Percentiles rank a stretch among this genome's conserved stretches.
phyloP scores from a whole-genome alignment of 129 eudicot species.

The Centrapalus pauciflorus region DNA sequence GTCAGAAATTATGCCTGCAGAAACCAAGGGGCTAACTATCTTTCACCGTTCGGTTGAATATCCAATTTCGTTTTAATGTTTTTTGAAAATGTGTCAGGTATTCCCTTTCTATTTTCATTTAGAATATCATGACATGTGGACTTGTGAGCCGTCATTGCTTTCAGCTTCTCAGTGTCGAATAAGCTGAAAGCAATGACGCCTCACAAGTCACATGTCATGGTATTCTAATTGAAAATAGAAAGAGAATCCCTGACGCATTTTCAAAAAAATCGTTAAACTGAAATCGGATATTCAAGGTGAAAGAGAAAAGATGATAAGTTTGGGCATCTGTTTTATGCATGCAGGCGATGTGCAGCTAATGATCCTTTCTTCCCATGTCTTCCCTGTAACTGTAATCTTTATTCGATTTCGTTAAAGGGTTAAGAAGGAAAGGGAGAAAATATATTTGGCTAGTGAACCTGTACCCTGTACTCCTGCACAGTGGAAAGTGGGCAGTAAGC shows the following conservation, averaged over 20 bases:
- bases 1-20: slow-evolving; percentile 12
- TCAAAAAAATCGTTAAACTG: not conserved
- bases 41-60: not conserved
- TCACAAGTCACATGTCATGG: too few relatives aligned
- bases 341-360: slow-evolving; percentile 19
- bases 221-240: not conserved
- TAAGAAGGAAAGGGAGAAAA: slow-evolving; percentile 25
- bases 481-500: slow-evolving; percentile 84
- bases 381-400: slow-evolving; percentile 23
- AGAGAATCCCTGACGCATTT: not conserved
- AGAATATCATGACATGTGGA: too few relatives aligned
- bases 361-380: slow-evolving; percentile 34
- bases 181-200: too few relatives aligned
- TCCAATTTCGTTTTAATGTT: not conserved
- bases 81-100: not conserved
- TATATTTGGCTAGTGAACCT: slow-evolving; percentile 47
- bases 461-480: slow-evolving; percentile 84
- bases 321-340: slow-evolving; percentile 1
- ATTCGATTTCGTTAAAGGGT: slow-evolving; percentile 21
- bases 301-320: not conserved
- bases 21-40: slow-evolving; percentile 6
- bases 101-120: not conserved
- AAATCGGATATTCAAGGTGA: not conserved
- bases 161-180: too few relatives aligned
- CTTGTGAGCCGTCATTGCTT: too few relatives aligned